These are phyloP conservation scores for Aegilops bicornis DNA, from an alignment of 176 grass and related monocot genomes.

Conservation along the genomic window DNA sequence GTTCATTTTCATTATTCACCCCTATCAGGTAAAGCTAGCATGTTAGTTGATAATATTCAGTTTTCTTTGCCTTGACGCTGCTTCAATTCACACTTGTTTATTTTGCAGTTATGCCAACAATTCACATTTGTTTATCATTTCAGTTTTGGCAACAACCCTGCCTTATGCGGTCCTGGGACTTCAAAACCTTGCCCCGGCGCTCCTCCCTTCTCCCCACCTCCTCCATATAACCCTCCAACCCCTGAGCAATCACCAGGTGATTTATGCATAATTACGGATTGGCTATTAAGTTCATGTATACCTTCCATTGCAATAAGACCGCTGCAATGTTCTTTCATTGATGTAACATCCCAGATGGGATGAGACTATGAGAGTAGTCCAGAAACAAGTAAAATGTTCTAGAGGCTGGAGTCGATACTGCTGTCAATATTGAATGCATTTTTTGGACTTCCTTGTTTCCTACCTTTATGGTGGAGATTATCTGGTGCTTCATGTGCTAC, in stretches of 20 bases:
- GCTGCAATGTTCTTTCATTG: neutral
- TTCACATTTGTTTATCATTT: constrained; percentile 27
- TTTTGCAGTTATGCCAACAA: constrained; percentile 78
- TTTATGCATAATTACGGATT: constrained; percentile 15
- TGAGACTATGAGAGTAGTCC: neutral
- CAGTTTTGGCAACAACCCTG: constrained; percentile 92
- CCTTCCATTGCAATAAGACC: neutral
- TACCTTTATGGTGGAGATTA: neutral
- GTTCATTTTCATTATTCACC: constrained; percentile 92
- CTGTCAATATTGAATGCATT: neutral
- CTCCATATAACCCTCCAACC: constrained; percentile 77
- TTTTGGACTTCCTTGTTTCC: neutral
- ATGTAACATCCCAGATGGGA: neutral
- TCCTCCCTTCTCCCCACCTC: constrained; percentile 85
- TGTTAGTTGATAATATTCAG: neutral
- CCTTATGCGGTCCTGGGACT: constrained; percentile 79
- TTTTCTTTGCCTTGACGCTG: constrained; percentile 17
- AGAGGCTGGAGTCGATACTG: neutral
- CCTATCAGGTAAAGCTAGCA: constrained; percentile 66
- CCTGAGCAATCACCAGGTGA: constrained; percentile 71
- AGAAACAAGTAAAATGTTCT: constrained; percentile 5
- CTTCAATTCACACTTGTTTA: constrained; percentile 21
- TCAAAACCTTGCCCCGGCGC: constrained; percentile 76
- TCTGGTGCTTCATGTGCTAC: no score
- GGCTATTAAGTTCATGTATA: constrained; percentile 10